Percentiles rank a stretch among this genome's conserved stretches.
phyloP scores from a whole-genome alignment of 2,329 filamentous ascomycete genomes.

The Polychaeton citri region DNA sequence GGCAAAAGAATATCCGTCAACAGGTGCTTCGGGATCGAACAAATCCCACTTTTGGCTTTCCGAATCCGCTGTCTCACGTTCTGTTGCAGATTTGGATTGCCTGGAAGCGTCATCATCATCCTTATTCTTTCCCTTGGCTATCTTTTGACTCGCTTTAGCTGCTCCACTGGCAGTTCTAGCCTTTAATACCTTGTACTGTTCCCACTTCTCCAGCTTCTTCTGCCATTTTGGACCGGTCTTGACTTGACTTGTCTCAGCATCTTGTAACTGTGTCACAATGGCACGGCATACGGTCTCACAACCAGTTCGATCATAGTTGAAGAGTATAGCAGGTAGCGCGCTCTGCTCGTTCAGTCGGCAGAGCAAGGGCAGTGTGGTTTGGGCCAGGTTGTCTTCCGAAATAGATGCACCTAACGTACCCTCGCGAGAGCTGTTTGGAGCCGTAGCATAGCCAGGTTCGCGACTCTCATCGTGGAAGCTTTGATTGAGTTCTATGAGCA shows the following conservation, averaged over 20 bases:
- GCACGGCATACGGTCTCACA: conserved; percentile 48
- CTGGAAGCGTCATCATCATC: conserved; percentile 34
- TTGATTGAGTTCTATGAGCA: conserved; percentile 36
- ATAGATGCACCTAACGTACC: conserved; percentile 3
- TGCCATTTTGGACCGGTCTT: conserved; percentile 46
- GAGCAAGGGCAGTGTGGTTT: conserved; percentile 44
- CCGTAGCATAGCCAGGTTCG: conserved; percentile 12
- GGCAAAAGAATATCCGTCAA: conserved; percentile 53
- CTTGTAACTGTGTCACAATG: conserved; percentile 40
- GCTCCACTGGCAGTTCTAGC: conserved; percentile 25
- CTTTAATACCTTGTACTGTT: conserved; percentile 41
- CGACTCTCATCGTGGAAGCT: conserved; percentile 12
- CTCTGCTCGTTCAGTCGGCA: conserved; percentile 47
- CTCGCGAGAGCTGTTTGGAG: conserved; percentile 5
- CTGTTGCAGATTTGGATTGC: conserved; percentile 42
- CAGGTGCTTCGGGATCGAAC: conserved; percentile 54
- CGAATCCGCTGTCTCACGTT: conserved; percentile 41
- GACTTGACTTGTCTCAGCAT: conserved; percentile 45
- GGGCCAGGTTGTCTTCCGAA: conserved; percentile 15
- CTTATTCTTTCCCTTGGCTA: conserved; percentile 27
- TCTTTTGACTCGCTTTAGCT: conserved; percentile 28
- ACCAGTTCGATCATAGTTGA: conserved; percentile 57
- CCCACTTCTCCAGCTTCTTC: conserved; percentile 43
- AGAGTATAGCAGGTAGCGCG: conserved; percentile 60
- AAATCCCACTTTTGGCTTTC: conserved; percentile 46